A percentile compares a stretch with the other conserved stretches of the same genome.
Conservation (phyloP, 495 filamentous ascomycete species). For the Hamigera avellanea region DNA sequence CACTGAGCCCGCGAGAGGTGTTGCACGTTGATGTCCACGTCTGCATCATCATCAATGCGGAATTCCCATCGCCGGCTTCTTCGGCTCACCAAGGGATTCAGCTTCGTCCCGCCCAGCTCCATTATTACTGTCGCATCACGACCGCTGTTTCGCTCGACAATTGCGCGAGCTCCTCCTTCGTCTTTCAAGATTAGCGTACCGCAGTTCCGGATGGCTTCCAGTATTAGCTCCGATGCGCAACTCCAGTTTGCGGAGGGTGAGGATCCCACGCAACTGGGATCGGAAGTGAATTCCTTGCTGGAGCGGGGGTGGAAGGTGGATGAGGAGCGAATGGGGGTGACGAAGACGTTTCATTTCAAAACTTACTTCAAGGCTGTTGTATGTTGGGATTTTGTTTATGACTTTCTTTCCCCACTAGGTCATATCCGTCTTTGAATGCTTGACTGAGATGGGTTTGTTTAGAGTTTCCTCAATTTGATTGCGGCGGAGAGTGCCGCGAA, state of each 20-base stretch:
- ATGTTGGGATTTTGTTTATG: too few relatives aligned
- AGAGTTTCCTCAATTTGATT: slow-evolving; percentile 31
- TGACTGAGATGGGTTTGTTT: not conserved
- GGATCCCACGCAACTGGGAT: slow-evolving; percentile 16
- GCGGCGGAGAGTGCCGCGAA: slow-evolving; percentile 29
- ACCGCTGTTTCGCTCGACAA: too few relatives aligned
- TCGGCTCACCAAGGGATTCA: too few relatives aligned
- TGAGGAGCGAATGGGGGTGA: slow-evolving; percentile 23
- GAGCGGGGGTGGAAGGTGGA: slow-evolving; percentile 28
- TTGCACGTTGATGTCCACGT: too few relatives aligned
- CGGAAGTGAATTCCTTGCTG: slow-evolving; percentile 14
- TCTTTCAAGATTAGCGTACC: not conserved
- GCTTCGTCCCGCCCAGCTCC: too few relatives aligned
- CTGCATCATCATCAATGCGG: too few relatives aligned
- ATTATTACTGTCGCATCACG: too few relatives aligned
- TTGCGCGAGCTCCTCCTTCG: too few relatives aligned
- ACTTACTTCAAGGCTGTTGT: slow-evolving; percentile 35
- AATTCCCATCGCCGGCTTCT: too few relatives aligned
- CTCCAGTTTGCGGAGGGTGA: slow-evolving; percentile 22
- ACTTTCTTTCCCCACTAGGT: too few relatives aligned
- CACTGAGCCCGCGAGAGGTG: too few relatives aligned
- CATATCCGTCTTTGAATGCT: too few relatives aligned
- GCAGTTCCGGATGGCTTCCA: slow-evolving; percentile 13
- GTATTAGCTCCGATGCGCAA: slow-evolving; percentile 6
- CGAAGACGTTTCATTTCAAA: slow-evolving; percentile 35